Base-by-base conservation (phyloP, 2,329 filamentous ascomycete species). In the Alternaria ethzedia region DNA sequence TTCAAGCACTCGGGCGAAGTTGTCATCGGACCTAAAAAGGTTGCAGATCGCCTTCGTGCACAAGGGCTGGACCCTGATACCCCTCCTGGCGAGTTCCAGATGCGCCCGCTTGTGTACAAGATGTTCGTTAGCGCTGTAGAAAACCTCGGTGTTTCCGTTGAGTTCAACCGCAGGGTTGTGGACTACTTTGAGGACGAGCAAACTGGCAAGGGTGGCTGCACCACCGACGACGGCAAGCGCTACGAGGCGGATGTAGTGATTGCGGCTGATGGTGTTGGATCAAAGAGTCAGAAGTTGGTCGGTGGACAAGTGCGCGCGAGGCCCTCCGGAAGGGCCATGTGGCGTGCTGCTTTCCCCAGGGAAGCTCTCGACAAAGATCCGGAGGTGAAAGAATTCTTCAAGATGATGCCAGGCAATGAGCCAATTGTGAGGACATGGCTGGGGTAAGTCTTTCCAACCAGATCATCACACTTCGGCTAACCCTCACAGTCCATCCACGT, bases 81-180 rank as follows among this genome's bases (percentile, higher is more conserved):
- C 1, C 84, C 85, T 1, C 85, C 85, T 4, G 85, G 85, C 12
- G 82, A 83, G 15, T 87, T 87, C 72, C 85, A 87, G 70, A 86
- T 87, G 83, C 83, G 85, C 13, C 85, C 85, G 5, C 80, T 86
- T 3, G 82, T 87, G 15, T 87, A 87, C 76, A 82, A 82, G 71
- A 87, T 87, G 84, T 86, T 86, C 64, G 80, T 86, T 13, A 79
- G 76, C 58, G 82, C 85, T 56, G 82, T 86, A 23, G 79, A 84
- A 68, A 81, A 78, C 59, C 76, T 82, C 3, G 82, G 81, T 23
- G 78, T 83, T 11, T 76, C 78, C 13, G 77, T 83, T 30, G 77
- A 82, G 56, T 83, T 82, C 74, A 79, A 80, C 50, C 70, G 73
- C 45, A 75, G 75, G 30, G 79, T 84, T 17, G 75, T 82, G 11